Conservation (phyloP, 2,329 filamentous ascomycete species). For the Coniochaeta sp. region DNA sequence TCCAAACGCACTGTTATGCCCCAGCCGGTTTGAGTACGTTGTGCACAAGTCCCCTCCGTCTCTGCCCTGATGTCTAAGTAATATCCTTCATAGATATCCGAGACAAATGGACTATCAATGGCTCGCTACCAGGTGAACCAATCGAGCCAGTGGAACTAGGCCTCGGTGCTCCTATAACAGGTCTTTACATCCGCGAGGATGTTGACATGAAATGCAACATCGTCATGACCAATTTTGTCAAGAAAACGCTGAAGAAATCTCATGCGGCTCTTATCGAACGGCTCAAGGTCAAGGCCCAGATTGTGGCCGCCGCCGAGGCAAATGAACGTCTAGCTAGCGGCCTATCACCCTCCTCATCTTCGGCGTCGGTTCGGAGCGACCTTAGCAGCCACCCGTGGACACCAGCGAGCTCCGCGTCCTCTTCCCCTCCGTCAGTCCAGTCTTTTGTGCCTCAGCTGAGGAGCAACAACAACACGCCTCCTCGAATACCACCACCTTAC, state of each 20-base stretch:
- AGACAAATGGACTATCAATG: conserved; percentile 69
- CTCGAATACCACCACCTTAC: background rate
- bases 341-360: background rate
- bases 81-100: conserved; percentile 38
- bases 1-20: conserved; percentile 79
- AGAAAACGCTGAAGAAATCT: conserved; percentile 71
- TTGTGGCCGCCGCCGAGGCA: conserved; percentile 2
- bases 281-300: conserved; percentile 44
- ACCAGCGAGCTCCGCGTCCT: background rate
- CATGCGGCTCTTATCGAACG: conserved; percentile 63
- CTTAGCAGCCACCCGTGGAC: background rate
- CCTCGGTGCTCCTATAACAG: conserved; percentile 54
- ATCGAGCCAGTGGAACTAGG: conserved; percentile 58
- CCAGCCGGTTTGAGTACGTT: conserved; percentile 58
- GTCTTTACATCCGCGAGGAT: conserved; percentile 78
- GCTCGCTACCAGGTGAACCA: conserved; percentile 63
- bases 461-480: background rate
- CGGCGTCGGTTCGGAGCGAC: background rate
- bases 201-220: conserved; percentile 77
- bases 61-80: background rate
- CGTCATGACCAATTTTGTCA: conserved; percentile 68
- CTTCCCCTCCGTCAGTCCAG: background rate
- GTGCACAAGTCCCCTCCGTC: background rate
- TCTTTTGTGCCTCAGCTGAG: background rate
- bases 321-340: background rate